A percentile compares a stretch with the other conserved stretches of the same genome.
Evolutionary conservation across 139 green algal species (phyloP).

Genomic region (Chlamydomonas eustigma): DNA sequence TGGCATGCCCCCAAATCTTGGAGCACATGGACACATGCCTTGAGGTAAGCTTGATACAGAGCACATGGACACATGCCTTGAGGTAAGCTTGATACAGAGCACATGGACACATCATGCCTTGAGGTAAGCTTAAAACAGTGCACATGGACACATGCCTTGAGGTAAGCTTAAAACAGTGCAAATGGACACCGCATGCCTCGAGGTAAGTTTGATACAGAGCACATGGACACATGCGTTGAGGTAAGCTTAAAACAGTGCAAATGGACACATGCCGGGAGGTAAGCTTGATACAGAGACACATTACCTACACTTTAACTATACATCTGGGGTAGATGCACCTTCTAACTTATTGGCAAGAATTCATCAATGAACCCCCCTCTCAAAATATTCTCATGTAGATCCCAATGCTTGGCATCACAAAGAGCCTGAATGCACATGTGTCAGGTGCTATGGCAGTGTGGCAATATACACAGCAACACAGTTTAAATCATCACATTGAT

Average conservation of each 20-base stretch:
- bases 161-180: slow-evolving; percentile 2
- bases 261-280: neutral
- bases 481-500: too few species aligned
- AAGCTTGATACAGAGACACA: neutral
- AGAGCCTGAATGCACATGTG: slow-evolving; percentile 92
- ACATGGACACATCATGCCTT: neutral
- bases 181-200: neutral
- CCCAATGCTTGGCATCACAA: slow-evolving; percentile 76
- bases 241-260: neutral
- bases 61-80: neutral
- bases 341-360: too few species aligned
- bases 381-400: too few species aligned
- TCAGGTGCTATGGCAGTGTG: slow-evolving; percentile 78
- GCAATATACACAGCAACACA: slow-evolving; percentile 77
- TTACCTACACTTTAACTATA: too few species aligned
- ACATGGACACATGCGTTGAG: slow-evolving; percentile 76
- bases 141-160: slow-evolving; percentile 74
- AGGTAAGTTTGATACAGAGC: too few species aligned
- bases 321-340: too few species aligned
- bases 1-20: slow-evolving; percentile 49
- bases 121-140: too few species aligned
- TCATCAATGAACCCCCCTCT: too few species aligned
- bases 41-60: slow-evolving; percentile 36
- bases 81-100: too few species aligned
- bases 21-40: slow-evolving; percentile 65